phyloP scores from a whole-genome alignment of 2,329 filamentous ascomycete genomes.

The Clonostachys chloroleuca region DNA sequence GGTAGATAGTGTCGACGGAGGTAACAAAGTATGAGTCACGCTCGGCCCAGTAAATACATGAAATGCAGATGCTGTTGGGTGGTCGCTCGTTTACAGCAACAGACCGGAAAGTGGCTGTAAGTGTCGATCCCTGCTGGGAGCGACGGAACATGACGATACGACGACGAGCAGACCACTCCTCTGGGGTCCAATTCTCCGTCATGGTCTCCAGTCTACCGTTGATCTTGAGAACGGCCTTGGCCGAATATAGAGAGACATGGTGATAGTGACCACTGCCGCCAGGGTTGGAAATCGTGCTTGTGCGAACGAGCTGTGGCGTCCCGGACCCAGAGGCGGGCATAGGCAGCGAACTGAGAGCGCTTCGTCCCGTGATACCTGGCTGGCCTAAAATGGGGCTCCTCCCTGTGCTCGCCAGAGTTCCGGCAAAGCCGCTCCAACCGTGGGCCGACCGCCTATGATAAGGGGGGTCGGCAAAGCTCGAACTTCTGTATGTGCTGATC shows the following conservation, averaged over 20 bases:
- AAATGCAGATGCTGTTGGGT: conserved; percentile 86
- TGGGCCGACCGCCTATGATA: conserved; percentile 31
- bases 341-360: too few relatives aligned
- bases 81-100: conserved; percentile 76
- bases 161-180: conserved; percentile 75
- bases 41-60: conserved; percentile 96
- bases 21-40: conserved; percentile 90
- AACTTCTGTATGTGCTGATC: conserved; percentile 49
- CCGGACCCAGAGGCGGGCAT: conserved; percentile 2
- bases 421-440: conserved; percentile 38
- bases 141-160: conserved; percentile 87
- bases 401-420: conserved; percentile 30
- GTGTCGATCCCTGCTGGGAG: conserved; percentile 74
- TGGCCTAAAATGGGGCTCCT: conserved; percentile 38
- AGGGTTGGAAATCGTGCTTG: conserved; percentile 44
- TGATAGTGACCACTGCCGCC: conserved; percentile 53
- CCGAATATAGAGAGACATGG: conserved; percentile 75
- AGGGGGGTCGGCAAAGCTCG: conserved; percentile 43
- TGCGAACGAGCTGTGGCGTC: conserved; percentile 47
- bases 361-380: conserved; percentile 32
- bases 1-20: conserved; percentile 91
- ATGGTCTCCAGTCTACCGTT: conserved; percentile 81
- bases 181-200: conserved; percentile 76
- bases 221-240: conserved; percentile 82
- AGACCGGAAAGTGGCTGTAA: conserved; percentile 75